Conservation (phyloP, 2,329 filamentous ascomycete genomes). For the Geosmithia flava region DNA sequence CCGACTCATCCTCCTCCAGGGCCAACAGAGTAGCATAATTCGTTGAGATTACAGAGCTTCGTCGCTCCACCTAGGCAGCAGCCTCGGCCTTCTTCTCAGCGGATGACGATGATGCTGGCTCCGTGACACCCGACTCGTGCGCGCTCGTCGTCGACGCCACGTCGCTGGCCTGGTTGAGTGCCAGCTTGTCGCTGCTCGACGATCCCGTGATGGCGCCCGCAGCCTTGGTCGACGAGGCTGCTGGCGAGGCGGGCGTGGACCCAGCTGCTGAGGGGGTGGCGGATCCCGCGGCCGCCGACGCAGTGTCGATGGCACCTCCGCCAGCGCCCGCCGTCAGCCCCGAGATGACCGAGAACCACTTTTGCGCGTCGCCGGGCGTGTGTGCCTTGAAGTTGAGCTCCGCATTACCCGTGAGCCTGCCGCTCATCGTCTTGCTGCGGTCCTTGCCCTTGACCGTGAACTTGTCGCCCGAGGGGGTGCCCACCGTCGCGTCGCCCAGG, state of each 20-base stretch:
- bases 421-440: constrained; percentile 64
- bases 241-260: constrained; percentile 15
- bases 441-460: constrained; percentile 97
- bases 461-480: constrained; percentile 60
- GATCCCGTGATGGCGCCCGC: constrained; percentile 1
- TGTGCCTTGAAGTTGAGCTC: constrained; percentile 85
- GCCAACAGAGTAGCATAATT: background rate
- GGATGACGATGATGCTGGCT: background rate
- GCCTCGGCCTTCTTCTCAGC: background rate
- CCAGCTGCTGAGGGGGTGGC: background rate
- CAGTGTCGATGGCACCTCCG: constrained; percentile 22
- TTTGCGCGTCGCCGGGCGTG: constrained; percentile 64
- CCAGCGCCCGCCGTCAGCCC: constrained; percentile 38
- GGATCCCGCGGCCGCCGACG: constrained; percentile 12
- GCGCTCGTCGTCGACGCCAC: constrained; percentile 10
- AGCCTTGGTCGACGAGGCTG: constrained; percentile 4
- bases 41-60: background rate
- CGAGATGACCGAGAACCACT: constrained; percentile 71
- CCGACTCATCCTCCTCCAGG: background rate
- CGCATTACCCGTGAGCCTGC: constrained; percentile 66
- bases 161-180: constrained; percentile 7
- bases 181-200: constrained; percentile 3
- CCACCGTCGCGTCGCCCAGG: constrained; percentile 78
- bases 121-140: constrained; percentile 35
- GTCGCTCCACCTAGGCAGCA: background rate